Base-by-base conservation (phyloP, 139 green algal genomes). In the Spirogloea muscicola region DNA sequence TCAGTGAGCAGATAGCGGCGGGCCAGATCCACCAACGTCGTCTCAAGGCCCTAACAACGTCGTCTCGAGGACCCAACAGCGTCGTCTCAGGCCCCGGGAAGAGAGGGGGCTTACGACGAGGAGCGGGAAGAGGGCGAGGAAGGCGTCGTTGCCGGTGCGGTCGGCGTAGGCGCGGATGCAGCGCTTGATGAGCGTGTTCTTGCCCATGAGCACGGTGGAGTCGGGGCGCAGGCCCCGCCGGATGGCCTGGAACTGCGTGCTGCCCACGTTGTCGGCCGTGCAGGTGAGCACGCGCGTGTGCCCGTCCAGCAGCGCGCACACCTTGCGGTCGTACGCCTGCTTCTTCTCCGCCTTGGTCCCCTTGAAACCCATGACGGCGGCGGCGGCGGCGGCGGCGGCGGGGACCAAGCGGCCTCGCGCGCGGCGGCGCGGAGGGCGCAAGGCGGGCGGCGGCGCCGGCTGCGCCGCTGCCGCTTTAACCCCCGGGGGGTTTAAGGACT, bases 101-200 rank as follows among this genome's bases (percentile, higher is more conserved):
- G n/a, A 66, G 27, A 1, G 2, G 34, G 58, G 27, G 1, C 72
- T 42, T 33, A 81, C 73, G 5, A 96, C 86, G 71, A 99, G 88
- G 41, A 90, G 66, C 39, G 93, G 87, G 43, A 96, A 72, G 49
- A 99, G 82, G 49, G 73, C 63, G 29, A 81, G 73, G 91, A 92
- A 97, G 67, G 89, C 86, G 74, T 94, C 84, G 83, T 97, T 88
- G 66, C 87, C 88, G 39, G 88, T 96, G 60, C 87, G 77, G 84
- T 98, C 91, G 68, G 79, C 87, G 90, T 97, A 97, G 49, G 93
- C 80, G 68, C 91, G 84, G 79, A 99, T 95, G 87, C 75, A 96
- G 77, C 89, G 86, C 82, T 96, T 95, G 87, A 98, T 96, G 88
- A 99, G 89, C 58, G 95, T 99, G 92, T 99, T 99, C 90, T 99